Base-by-base conservation (phyloP, 306 rosid species). In the Pyrus bretschneideri region DNA sequence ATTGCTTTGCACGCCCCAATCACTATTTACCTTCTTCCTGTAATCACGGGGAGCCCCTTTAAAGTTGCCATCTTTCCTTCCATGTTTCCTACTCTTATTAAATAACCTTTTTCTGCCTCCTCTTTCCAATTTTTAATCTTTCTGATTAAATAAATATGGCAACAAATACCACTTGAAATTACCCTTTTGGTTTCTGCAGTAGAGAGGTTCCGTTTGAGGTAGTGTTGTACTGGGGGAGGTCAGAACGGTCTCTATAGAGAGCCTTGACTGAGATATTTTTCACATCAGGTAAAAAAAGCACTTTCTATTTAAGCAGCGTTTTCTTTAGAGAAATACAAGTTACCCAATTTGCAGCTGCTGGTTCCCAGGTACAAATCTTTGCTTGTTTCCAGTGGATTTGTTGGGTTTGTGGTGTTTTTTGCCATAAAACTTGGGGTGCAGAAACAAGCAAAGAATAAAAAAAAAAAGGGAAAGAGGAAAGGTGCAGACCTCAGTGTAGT, bases 371-470 rank as follows among this genome's bases (percentile, higher is more conserved):
- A 25, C 23, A 21, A 9, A 13, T 5, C 42, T 23, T 1, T 73
- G 13, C 22, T 12, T 15, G 60, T 29, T 74, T 62, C 33, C 46
- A 15, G 77, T 73, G 69, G 70, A 31, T 45, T 44, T 22, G 4
- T 5, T 74, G 7, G 45, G 59, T 4, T 25, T 15, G 27, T 1
- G 14, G 70, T 19, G 46, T 54, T 61, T 74, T 67, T 44, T 61
- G 29, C 52, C 27, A 42, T 9, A 60, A 40, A 27, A 25, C 44
- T 73, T 61, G 19, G 0, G 69, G 59, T 40, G 5, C 38, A 60
- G 33, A 73, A 73, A 42, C 59, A 73, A 73, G 77, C 44, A 73
- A 73, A 73, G 77, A 73, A 73, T 60, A 73, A 22, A 7, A n/a
- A 57, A 25, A 25, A 33, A 8, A 49, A 51, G 4, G 3, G 25